Conservation (phyloP, 1,139 yeast genomes). For the Geotrichum aggregatum region DNA sequence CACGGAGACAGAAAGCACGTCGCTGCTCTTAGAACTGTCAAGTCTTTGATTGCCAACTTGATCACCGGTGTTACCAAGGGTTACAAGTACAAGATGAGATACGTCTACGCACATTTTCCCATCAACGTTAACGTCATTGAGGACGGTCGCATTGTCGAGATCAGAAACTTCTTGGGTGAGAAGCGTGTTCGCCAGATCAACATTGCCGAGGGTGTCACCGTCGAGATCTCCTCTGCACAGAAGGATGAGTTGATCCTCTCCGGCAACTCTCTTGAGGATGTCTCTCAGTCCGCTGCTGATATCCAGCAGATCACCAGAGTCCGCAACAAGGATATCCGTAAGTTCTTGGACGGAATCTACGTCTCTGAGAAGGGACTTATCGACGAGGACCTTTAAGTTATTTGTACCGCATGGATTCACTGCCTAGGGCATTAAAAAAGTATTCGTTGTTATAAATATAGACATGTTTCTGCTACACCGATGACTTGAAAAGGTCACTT, state of each 20-base stretch:
- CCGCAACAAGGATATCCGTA: conserved; percentile 99
- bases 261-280: conserved; percentile 97
- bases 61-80: conserved; percentile 99
- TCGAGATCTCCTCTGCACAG: conserved; percentile 75
- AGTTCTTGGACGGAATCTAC: conserved; percentile 98
- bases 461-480: neutral
- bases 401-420: conserved; percentile 3
- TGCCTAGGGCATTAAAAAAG: conserved; percentile 3
- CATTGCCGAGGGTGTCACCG: conserved; percentile 87
- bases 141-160: conserved; percentile 76
- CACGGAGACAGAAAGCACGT: conserved; percentile 99
- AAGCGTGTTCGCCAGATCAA: conserved; percentile 87
- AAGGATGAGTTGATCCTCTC: conserved; percentile 91
- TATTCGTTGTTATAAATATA: conserved; percentile 16
- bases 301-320: conserved; percentile 98
- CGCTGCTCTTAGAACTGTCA: conserved; percentile 98
- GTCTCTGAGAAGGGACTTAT: conserved; percentile 94
- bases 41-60: conserved; percentile 89
- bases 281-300: conserved; percentile 98
- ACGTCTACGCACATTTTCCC: conserved; percentile 99
- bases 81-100: conserved; percentile 99
- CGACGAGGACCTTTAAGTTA: conserved; percentile 54
- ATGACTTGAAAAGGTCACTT: neutral
- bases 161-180: conserved; percentile 99
- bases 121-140: conserved; percentile 92